phyloP scores from a whole-genome alignment of 2,329 filamentous ascomycete genomes.

The Ilyonectria robusta region DNA sequence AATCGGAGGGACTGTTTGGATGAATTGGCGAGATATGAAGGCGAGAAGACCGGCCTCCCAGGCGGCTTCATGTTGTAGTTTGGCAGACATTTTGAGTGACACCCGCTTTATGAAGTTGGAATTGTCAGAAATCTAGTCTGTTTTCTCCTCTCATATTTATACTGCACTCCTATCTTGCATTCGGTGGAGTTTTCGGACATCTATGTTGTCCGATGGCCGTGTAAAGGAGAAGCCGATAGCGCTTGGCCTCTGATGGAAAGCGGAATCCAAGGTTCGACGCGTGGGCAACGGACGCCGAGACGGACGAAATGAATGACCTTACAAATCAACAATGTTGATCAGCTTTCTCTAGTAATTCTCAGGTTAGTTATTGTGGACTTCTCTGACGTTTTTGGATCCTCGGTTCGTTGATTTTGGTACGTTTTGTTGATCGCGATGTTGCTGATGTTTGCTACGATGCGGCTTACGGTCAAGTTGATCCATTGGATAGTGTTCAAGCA shows the following conservation, averaged over 20 bases:
- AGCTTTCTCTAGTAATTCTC: not conserved
- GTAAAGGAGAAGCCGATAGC: not conserved
- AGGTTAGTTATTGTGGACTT: too few relatives aligned
- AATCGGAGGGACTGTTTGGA: conserved; percentile 42
- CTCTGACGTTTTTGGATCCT: too few relatives aligned
- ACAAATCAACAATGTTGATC: not conserved
- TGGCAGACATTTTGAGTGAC: conserved; percentile 38
- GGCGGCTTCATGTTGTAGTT: conserved; percentile 37
- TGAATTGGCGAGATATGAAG: conserved; percentile 45
- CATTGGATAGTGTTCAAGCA: too few relatives aligned
- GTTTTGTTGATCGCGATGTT: too few relatives aligned
- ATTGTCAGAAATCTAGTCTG: not conserved
- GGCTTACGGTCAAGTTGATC: too few relatives aligned
- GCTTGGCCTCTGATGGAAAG: not conserved
- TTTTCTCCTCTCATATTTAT: not conserved
- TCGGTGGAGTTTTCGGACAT: conserved; percentile 18
- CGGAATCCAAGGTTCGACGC: conserved; percentile 5
- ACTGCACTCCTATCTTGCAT: not conserved
- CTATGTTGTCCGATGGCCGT: not conserved
- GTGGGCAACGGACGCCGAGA: conserved; percentile 38
- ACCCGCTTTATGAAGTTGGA: not conserved
- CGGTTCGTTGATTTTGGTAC: too few relatives aligned
- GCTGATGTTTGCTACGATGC: too few relatives aligned
- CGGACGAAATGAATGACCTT: conserved; percentile 28
- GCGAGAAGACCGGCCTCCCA: conserved; percentile 41